phyloP scores from a whole-genome alignment of 345 rosid genomes.

The Syzygium aqueum region DNA sequence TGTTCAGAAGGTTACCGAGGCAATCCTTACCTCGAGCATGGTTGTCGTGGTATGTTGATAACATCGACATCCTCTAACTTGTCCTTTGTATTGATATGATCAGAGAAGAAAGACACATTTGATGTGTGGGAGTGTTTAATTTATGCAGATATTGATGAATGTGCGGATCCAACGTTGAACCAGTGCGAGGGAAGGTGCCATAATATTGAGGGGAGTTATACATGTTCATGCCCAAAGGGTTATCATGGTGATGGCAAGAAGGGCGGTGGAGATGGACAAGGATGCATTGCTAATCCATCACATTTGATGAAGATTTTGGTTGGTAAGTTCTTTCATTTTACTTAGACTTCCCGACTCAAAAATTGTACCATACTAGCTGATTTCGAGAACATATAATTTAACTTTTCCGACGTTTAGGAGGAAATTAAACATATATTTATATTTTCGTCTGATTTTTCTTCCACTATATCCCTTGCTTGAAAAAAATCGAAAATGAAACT shows the following conservation, averaged over 20 bases:
- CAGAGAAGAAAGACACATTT: no score
- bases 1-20: conserved; percentile 1
- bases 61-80: no score
- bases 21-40: conserved; percentile 1
- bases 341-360: not conserved
- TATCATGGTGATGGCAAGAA: not conserved
- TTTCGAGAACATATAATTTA: no score
- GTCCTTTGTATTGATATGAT: no score
- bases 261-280: not conserved
- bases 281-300: not conserved
- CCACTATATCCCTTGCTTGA: no score
- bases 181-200: not conserved
- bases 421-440: no score
- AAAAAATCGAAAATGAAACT: no score
- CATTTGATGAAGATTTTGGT: not conserved
- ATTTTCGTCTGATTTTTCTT: no score
- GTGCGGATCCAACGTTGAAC: not conserved
- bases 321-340: not conserved
- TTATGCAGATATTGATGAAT: no score
- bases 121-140: no score
- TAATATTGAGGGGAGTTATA: no score
- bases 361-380: no score
- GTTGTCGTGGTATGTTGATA: not conserved
- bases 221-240: not conserved
- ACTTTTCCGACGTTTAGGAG: not conserved